Evolutionary conservation across 345 rosid genomes (phyloP).

Genomic region (Salix arbutifolia): DNA sequence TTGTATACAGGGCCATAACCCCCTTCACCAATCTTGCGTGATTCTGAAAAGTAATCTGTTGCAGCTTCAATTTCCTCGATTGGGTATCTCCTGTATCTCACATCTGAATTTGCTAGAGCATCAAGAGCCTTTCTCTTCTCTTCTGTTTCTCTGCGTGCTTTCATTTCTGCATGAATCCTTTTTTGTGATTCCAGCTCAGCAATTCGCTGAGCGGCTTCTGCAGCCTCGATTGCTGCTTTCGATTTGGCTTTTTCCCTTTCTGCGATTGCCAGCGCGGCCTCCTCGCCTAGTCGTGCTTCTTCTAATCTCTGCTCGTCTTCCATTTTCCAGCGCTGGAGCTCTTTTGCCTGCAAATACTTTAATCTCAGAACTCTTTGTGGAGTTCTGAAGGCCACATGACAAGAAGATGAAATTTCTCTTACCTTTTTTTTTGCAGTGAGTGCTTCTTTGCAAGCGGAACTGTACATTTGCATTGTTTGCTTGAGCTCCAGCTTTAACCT

Average conservation of each 20-base stretch:
- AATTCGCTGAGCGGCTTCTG: slow-evolving; percentile 80
- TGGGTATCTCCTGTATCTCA: slow-evolving; percentile 67
- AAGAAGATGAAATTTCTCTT: background rate
- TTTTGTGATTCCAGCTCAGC: slow-evolving; percentile 76
- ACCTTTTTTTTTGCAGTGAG: slow-evolving; percentile 84
- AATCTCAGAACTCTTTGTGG: background rate
- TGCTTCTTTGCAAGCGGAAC: slow-evolving; percentile 92
- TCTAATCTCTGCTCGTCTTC: slow-evolving; percentile 72
- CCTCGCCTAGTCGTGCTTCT: slow-evolving; percentile 71
- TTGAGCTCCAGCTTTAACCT: slow-evolving; percentile 82
- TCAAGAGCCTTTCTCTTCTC: slow-evolving; percentile 63
- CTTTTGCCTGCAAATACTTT: slow-evolving; percentile 50
- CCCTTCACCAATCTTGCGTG: slow-evolving; percentile 85
- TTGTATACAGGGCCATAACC: slow-evolving; percentile 93
- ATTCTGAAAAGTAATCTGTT: slow-evolving; percentile 57
- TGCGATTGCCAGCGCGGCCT: slow-evolving; percentile 65
- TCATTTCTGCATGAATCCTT: slow-evolving; percentile 67
- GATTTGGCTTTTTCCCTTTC: slow-evolving; percentile 85
- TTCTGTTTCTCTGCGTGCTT: slow-evolving; percentile 62
- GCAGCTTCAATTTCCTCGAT: slow-evolving; percentile 87
- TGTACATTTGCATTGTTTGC: slow-evolving; percentile 96
- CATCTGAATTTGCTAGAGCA: slow-evolving; percentile 48
- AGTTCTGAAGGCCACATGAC: background rate
- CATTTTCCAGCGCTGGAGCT: slow-evolving; percentile 73
- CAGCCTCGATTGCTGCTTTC: slow-evolving; percentile 74